These are phyloP conservation scores for Beauveria caledonica DNA, from an alignment of 2,329 filamentous ascomycete genomes.

Conservation along the genomic window DNA sequence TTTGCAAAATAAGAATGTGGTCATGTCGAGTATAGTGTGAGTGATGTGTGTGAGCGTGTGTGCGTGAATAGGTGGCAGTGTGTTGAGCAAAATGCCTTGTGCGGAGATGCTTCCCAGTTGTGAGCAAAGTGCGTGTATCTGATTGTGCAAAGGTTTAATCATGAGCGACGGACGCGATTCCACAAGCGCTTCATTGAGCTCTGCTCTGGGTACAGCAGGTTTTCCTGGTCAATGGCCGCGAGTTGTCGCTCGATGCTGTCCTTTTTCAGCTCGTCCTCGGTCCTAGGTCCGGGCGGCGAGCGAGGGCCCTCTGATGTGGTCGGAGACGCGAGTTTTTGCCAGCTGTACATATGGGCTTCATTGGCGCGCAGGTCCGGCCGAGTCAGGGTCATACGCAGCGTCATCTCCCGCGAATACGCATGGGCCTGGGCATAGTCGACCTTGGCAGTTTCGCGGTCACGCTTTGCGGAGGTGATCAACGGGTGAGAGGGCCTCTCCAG, in stretches of 20 bases:
- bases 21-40: not conserved
- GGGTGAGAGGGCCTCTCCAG: constrained; percentile 31
- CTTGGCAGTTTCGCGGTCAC: constrained; percentile 20
- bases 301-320: constrained; percentile 27
- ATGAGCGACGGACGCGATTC: constrained; percentile 49
- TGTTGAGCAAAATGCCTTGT: constrained; percentile 1
- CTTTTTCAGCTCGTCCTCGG: constrained; percentile 38
- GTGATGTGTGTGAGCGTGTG: constrained; percentile 4
- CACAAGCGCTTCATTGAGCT: constrained; percentile 56
- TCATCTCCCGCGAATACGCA: constrained; percentile 73
- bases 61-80: too few species aligned
- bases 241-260: constrained; percentile 47
- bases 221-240: constrained; percentile 43
- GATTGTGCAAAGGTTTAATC: not conserved
- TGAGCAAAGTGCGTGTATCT: not conserved
- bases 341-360: constrained; percentile 65
- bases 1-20: not conserved
- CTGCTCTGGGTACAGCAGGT: constrained; percentile 31
- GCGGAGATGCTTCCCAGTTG: not conserved
- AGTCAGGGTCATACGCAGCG: constrained; percentile 89
- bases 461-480: constrained; percentile 20
- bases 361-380: constrained; percentile 74
- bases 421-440: constrained; percentile 42
- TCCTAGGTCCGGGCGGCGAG: constrained; percentile 22
- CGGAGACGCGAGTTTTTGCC: constrained; percentile 37